Conservation (phyloP, 176 grass and related monocot genomes). For the Luzula sylvatica region DNA sequence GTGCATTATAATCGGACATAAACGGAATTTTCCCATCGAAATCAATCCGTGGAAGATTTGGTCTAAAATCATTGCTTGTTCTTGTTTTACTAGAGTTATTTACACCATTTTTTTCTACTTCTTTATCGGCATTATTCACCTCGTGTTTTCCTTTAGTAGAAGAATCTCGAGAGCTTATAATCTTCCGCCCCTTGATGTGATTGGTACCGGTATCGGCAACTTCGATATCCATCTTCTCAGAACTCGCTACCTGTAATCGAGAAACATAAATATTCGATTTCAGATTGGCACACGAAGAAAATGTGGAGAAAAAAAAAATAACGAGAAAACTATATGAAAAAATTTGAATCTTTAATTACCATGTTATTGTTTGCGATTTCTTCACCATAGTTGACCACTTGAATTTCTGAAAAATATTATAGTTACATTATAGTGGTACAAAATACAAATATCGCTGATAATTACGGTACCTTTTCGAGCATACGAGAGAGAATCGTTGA, state of each 20-base stretch:
- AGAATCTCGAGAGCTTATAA: slow-evolving; percentile 18
- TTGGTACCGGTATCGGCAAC: neutral
- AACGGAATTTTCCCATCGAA: slow-evolving; percentile 53
- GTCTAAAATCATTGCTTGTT: slow-evolving; percentile 33
- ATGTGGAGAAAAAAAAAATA: slow-evolving; percentile 4
- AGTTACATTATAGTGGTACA: too few relatives aligned
- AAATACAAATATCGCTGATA: too few relatives aligned
- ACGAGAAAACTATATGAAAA: neutral
- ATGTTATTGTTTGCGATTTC: too few relatives aligned
- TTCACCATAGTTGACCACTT: too few relatives aligned
- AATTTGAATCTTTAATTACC: too few relatives aligned
- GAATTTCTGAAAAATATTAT: too few relatives aligned
- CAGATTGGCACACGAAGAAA: neutral
- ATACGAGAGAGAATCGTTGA: slow-evolving; percentile 13
- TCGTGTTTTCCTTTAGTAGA: slow-evolving; percentile 2
- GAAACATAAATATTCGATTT: neutral
- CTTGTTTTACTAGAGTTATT: slow-evolving; percentile 37
- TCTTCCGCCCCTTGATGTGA: slow-evolving; percentile 7
- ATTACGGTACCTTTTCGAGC: slow-evolving; percentile 8
- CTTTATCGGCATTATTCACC: slow-evolving; percentile 14
- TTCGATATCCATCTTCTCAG: neutral
- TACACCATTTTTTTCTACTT: slow-evolving; percentile 41
- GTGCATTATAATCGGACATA: slow-evolving; percentile 44
- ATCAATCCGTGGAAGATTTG: slow-evolving; percentile 17
- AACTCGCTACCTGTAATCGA: slow-evolving; percentile 13